phyloP scores from a whole-genome alignment of 176 grass and related monocot genomes.

The Coix lacrymajobi region DNA sequence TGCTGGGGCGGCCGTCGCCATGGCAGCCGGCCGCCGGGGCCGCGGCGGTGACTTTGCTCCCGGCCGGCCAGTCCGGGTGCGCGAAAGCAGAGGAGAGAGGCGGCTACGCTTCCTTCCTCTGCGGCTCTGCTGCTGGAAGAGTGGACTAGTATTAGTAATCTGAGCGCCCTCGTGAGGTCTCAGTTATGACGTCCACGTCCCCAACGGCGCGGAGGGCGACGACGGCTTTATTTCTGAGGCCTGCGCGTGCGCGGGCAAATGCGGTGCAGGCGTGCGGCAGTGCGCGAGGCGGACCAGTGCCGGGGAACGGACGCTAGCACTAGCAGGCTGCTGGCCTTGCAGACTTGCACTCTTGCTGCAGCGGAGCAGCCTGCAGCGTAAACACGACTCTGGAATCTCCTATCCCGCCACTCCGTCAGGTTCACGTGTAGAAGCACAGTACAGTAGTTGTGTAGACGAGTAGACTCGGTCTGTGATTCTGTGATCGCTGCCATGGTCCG shows the following conservation, averaged over 20 bases:
- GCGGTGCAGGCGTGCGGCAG: not conserved
- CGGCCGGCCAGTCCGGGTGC: not conserved
- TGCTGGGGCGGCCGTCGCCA: not conserved
- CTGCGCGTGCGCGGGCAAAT: not conserved
- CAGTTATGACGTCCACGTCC: conserved; percentile 5
- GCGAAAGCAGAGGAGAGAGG: not conserved
- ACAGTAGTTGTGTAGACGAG: too few relatives aligned
- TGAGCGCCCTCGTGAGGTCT: not conserved
- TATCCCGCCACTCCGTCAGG: too few relatives aligned
- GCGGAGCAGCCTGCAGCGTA: too few relatives aligned
- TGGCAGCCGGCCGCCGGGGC: not conserved
- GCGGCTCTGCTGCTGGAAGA: not conserved
- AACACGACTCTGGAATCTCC: too few relatives aligned
- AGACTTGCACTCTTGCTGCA: too few relatives aligned
- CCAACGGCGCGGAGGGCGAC: not conserved
- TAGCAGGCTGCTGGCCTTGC: not conserved
- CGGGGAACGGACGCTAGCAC: too few relatives aligned
- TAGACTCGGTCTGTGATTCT: too few relatives aligned
- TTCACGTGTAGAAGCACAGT: too few relatives aligned
- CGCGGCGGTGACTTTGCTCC: not conserved
- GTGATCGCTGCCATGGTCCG: too few relatives aligned
- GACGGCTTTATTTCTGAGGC: not conserved
- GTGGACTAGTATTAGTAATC: not conserved
- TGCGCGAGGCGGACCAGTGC: not conserved
- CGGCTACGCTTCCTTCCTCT: not conserved